Percentiles rank a stretch among this genome's conserved stretches.
These are phyloP conservation scores for Fistulinella prunicolor DNA, from an alignment of 768 basidiomycete species.

Conservation along the genomic window DNA sequence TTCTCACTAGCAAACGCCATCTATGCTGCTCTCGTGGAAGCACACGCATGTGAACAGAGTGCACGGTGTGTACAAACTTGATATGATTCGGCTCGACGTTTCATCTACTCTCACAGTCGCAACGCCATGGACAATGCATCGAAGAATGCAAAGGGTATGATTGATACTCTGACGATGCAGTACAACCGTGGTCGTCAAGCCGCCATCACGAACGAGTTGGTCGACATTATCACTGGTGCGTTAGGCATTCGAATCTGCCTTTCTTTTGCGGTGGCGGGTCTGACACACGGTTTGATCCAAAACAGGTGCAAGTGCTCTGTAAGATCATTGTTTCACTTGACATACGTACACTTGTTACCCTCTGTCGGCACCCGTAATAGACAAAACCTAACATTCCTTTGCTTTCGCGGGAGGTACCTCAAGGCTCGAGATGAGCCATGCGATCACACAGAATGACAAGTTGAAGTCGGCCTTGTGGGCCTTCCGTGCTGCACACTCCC, in stretches of 20 bases:
- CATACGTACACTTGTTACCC: conserved; percentile 13
- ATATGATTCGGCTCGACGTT: background rate
- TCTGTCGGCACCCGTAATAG: conserved; percentile 15
- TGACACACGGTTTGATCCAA: background rate
- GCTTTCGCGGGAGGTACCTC: background rate
- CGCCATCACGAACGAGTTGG: conserved; percentile 93
- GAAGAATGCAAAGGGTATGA: conserved; percentile 98
- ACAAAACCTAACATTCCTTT: conserved; percentile 21
- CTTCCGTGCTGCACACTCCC: no score
- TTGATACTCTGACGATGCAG: conserved; percentile 79
- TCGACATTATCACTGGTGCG: conserved; percentile 88
- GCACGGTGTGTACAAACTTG: conserved; percentile 58
- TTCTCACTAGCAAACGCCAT: conserved; percentile 97
- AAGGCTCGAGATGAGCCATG: background rate
- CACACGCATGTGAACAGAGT: conserved; percentile 92
- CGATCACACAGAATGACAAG: background rate
- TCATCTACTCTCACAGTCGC: conserved; percentile 44
- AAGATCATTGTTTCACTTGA: conserved; percentile 20
- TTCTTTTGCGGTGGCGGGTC: background rate
- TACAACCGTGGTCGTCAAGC: conserved; percentile 99
- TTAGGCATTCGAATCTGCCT: conserved; percentile 1
- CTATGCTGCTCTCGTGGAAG: conserved; percentile 91
- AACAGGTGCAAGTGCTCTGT: conserved; percentile 50
- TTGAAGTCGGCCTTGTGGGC: background rate
- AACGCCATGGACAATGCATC: conserved; percentile 99